Evolutionary conservation across 495 filamentous ascomycete genomes (phyloP).

Genomic region (Pseudoneurospora amorphoporcata): DNA sequence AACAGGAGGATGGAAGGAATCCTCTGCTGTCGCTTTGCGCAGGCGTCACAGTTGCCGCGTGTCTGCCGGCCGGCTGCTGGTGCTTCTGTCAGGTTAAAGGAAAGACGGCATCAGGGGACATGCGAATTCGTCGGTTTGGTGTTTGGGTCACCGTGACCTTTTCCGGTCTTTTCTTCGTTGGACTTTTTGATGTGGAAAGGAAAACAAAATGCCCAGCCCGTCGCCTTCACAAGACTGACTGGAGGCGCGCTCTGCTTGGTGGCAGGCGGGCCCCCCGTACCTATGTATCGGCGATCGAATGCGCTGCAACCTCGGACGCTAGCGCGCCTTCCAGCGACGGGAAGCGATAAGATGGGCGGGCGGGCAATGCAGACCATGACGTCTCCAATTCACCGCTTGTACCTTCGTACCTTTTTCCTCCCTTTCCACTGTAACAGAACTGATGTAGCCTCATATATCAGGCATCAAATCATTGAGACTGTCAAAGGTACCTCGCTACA

Average conservation of each 20-base stretch:
- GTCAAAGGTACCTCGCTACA: neutral
- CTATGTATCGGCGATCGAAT: neutral
- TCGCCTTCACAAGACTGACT: neutral
- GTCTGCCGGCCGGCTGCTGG: neutral
- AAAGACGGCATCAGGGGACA: neutral
- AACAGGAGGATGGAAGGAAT: neutral
- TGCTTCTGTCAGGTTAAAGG: neutral
- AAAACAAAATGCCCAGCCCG: neutral
- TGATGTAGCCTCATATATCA: neutral
- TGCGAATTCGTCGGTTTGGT: neutral
- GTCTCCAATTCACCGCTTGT: neutral
- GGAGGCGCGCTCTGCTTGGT: neutral
- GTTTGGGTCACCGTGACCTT: neutral
- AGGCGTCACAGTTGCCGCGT: neutral
- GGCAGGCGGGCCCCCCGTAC: neutral
- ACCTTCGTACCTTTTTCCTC: neutral
- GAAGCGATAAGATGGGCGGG: neutral
- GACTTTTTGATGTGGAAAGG: neutral
- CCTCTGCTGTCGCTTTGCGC: neutral
- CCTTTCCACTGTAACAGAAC: neutral
- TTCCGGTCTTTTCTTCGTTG: neutral
- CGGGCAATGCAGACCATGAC: neutral
- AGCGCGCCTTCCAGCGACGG: neutral
- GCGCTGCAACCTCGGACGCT: neutral
- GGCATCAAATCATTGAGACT: neutral